phyloP scores from a whole-genome alignment of 805 yeast species.

The Teunomyces aglyptinius region DNA sequence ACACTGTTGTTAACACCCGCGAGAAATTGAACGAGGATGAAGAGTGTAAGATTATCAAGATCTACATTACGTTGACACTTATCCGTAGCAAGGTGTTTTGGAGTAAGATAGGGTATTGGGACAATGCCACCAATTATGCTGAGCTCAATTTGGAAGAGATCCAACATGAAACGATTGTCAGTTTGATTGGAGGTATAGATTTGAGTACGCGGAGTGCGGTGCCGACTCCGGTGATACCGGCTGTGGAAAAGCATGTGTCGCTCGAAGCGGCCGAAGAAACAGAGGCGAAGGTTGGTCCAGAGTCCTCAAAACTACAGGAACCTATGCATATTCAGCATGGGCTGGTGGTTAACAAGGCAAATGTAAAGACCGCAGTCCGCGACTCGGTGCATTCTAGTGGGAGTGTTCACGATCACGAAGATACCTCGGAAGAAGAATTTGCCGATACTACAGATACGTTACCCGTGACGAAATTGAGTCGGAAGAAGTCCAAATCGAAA shows the following conservation, averaged over 20 bases:
- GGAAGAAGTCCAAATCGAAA: conserved; percentile 33
- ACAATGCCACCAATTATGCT: conserved; percentile 39
- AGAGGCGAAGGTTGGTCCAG: neutral
- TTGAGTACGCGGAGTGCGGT: neutral
- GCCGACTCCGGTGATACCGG: conserved; percentile 3
- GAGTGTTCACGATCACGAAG: neutral
- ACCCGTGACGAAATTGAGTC: conserved; percentile 12
- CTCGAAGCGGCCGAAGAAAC: neutral
- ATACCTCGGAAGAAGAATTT: conserved; percentile 15
- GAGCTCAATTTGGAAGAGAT: conserved; percentile 16
- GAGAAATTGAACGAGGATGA: conserved; percentile 18
- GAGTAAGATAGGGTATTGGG: conserved; percentile 83
- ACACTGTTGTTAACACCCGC: neutral
- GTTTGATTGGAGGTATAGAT: conserved; percentile 5
- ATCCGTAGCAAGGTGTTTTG: conserved; percentile 76
- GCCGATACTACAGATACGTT: conserved; percentile 16
- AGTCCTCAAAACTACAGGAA: neutral
- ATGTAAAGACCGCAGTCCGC: neutral
- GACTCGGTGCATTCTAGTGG: neutral
- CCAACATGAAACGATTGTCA: conserved; percentile 10
- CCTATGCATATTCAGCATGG: neutral
- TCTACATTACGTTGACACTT: conserved; percentile 54
- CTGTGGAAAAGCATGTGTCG: neutral
- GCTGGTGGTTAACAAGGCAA: neutral
- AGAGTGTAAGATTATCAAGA: conserved; percentile 36